These are phyloP conservation scores for Geranium incanum DNA, from an alignment of 441 rosid genomes.

Conservation along the genomic window DNA sequence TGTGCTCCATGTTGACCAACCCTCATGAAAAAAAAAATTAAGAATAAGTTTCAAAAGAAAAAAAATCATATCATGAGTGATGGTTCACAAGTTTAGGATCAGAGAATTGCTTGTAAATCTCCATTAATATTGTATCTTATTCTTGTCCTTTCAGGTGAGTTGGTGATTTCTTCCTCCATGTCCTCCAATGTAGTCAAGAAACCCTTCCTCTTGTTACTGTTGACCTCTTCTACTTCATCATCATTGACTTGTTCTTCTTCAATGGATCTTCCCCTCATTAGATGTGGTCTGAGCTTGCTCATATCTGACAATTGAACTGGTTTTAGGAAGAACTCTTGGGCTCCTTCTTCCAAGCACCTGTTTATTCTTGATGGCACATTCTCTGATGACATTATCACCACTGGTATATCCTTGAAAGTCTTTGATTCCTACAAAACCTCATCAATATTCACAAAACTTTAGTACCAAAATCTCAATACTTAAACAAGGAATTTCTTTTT, in stretches of 20 bases:
- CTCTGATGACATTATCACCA: slow-evolving; percentile 74
- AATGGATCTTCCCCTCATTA: slow-evolving; percentile 35
- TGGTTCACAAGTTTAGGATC: not conserved
- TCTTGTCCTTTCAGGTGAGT: slow-evolving; percentile 22
- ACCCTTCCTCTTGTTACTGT: slow-evolving; percentile 33
- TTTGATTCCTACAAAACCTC: slow-evolving; percentile 40
- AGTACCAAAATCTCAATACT: too few relatives aligned
- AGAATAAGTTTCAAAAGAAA: not conserved
- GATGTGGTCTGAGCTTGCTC: slow-evolving; percentile 50
- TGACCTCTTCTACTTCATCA: not conserved
- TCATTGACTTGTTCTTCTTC: slow-evolving; percentile 14
- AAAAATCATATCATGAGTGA: not conserved
- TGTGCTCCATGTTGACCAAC: not conserved
- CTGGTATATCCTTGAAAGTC: slow-evolving; percentile 53
- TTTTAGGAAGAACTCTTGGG: slow-evolving; percentile 62
- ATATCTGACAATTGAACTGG: slow-evolving; percentile 66
- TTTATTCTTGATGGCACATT: slow-evolving; percentile 59
- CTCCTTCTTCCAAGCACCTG: slow-evolving; percentile 73
- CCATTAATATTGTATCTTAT: slow-evolving; percentile 19
- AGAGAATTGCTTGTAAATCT: not conserved
- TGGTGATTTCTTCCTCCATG: slow-evolving; percentile 1
- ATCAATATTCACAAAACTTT: not conserved
- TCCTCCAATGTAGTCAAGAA: slow-evolving; percentile 5
- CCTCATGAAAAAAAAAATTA: too few relatives aligned
- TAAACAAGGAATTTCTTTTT: too few relatives aligned